Evolutionary conservation across 2,329 filamentous ascomycete species (phyloP), one percentile per base, ranked within the genome.

Genomic region (Aureobasidium sp.): DNA sequence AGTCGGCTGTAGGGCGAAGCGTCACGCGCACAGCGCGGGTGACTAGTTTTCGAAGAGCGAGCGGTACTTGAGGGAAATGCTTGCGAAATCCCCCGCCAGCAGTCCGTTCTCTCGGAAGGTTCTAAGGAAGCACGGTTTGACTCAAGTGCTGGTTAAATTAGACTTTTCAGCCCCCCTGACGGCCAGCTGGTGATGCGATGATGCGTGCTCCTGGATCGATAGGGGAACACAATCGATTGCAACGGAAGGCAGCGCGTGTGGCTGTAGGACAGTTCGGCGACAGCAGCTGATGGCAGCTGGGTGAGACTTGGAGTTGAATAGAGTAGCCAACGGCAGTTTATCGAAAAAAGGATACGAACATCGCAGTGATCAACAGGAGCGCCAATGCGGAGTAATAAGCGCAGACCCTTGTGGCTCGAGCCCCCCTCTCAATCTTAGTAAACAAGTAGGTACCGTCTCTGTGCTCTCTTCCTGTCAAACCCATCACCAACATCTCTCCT

Each of bases 401-500:
- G 49, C 52, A 42, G 37, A 45, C 53, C 53, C 41, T 44, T 45
- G 37, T 27, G 53, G 50, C 50, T 42, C 41, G 39, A 45, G 53
- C 29, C 37, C 39, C 44, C 53, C 53, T 39, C 45, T 41, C 45
- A 41, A 58, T 58, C 54, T 58, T 58, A 58, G 53, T 57, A 57
- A 44, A 57, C 53, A 57, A 30, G 15, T 42, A 42, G 36, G 39
- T 44, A 32, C 52, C 48, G 48, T 44, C 50, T 32, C 37, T 45
- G 53, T 57, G 34, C 53, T 57, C 53, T 57, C 29, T 57, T 57
- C 30, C 53, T 57, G 39, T n/a, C 16, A 32, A 45, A 34, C 37
- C 41, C 53, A 57, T 57, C 53, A 34, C 16, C 53, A 57, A n/a
- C 53, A 57, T 57, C 53, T 45, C 53, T 57, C 50, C 41, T 44